Percentiles rank a stretch among this genome's conserved stretches.
These are phyloP conservation scores for Rhipidocladum racemiflorum DNA, from an alignment of 176 grass and related monocot genomes.

Conservation along the genomic window DNA sequence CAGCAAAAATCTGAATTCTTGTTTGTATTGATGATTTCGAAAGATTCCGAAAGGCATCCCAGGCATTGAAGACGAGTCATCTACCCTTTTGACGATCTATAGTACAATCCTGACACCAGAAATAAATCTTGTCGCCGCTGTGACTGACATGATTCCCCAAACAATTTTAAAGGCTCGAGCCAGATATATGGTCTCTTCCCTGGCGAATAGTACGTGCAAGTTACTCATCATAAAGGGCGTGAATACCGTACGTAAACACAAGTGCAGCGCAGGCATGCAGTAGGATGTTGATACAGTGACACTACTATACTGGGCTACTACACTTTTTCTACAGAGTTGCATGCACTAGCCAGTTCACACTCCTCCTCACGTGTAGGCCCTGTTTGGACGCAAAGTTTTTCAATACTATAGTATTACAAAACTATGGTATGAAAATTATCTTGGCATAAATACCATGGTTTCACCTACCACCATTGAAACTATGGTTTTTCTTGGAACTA, in stretches of 20 bases:
- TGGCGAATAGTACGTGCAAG: background rate
- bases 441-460: too few relatives aligned
- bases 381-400: too few relatives aligned
- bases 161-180: slow-evolving; percentile 13
- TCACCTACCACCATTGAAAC: too few relatives aligned
- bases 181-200: slow-evolving; percentile 9
- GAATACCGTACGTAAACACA: slow-evolving; percentile 5
- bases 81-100: slow-evolving; percentile 9
- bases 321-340: background rate
- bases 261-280: background rate
- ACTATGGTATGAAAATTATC: too few relatives aligned
- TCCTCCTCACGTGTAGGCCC: too few relatives aligned
- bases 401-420: too few relatives aligned
- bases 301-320: background rate
- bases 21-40: background rate
- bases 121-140: slow-evolving; percentile 21
- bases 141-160: slow-evolving; percentile 6
- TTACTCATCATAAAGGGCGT: background rate
- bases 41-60: background rate
- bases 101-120: slow-evolving; percentile 24
- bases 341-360: too few relatives aligned
- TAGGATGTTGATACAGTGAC: background rate
- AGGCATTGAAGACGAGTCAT: background rate
- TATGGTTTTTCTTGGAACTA: too few relatives aligned
- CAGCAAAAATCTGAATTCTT: background rate